A percentile compares a stretch with the other conserved stretches of the same genome.
Evolutionary conservation across 169 alveolate genomes (phyloP).

Genomic region (Plasmodium knowlesi): DNA sequence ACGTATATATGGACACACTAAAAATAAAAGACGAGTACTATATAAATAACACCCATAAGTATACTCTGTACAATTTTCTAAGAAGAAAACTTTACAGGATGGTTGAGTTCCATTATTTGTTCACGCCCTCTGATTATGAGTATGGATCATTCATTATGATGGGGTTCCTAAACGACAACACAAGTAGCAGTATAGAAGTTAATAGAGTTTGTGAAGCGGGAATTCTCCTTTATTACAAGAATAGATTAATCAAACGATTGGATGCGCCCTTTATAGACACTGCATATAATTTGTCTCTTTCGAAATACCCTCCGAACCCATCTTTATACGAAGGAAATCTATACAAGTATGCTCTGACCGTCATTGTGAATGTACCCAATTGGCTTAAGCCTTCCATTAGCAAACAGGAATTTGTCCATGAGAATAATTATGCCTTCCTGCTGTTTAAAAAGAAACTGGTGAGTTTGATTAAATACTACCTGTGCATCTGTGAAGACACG

Average conservation of each 20-base stretch:
- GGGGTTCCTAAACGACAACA: constrained; percentile 89
- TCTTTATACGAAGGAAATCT: constrained; percentile 77
- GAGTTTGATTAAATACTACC: constrained; percentile 81
- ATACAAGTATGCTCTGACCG: constrained; percentile 88
- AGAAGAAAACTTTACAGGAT: constrained; percentile 75
- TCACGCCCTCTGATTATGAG: constrained; percentile 88
- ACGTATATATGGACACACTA: constrained; percentile 64
- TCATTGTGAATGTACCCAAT: constrained; percentile 90
- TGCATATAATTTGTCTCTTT: constrained; percentile 80
- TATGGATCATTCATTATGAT: constrained; percentile 87
- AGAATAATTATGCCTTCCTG: constrained; percentile 87
- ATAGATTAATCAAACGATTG: constrained; percentile 87
- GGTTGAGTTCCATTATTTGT: constrained; percentile 88
- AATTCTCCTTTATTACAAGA: constrained; percentile 88
- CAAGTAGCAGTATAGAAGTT: constrained; percentile 43
- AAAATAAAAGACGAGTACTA: constrained; percentile 71
- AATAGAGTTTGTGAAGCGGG: constrained; percentile 91
- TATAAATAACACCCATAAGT: constrained; percentile 57
- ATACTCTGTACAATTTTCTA: constrained; percentile 79
- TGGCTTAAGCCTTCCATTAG: constrained; percentile 92
- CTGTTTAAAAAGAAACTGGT: constrained; percentile 85
- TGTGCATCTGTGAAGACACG: constrained; percentile 80
- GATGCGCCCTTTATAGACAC: constrained; percentile 91
- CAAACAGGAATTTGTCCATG: constrained; percentile 92
- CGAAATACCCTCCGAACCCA: constrained; percentile 78